Percentiles rank a stretch among this genome's conserved stretches.
Evolutionary conservation across 495 filamentous ascomycete genomes (phyloP).

Genomic region (Xylaria longipes): DNA sequence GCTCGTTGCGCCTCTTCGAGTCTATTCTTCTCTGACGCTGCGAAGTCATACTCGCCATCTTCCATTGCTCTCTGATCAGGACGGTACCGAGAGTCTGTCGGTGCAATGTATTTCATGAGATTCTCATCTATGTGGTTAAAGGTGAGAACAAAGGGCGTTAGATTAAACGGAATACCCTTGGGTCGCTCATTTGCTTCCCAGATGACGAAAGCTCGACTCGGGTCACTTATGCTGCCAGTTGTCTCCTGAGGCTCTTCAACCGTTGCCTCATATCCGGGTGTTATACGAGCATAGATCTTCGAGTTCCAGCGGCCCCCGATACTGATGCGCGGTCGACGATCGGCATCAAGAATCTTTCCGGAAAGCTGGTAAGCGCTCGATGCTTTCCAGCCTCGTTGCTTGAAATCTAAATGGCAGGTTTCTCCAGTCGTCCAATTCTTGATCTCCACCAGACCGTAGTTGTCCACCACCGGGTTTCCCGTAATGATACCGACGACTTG

Average conservation of each 20-base stretch:
- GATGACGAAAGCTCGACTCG: slow-evolving; percentile 80
- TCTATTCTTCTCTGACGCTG: slow-evolving; percentile 91
- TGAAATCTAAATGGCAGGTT: slow-evolving; percentile 90
- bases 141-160: slow-evolving; percentile 94
- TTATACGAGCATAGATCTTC: slow-evolving; percentile 91
- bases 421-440: slow-evolving; percentile 97
- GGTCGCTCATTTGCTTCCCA: slow-evolving; percentile 90
- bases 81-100: slow-evolving; percentile 87
- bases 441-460: slow-evolving; percentile 96
- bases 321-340: slow-evolving; percentile 79
- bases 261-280: slow-evolving; percentile 83
- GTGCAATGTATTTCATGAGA: slow-evolving; percentile 75
- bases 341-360: slow-evolving; percentile 79
- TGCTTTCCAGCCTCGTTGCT: slow-evolving; percentile 92
- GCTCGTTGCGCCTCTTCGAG: slow-evolving; percentile 93
- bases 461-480: slow-evolving; percentile 95
- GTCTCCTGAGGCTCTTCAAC: slow-evolving; percentile 61
- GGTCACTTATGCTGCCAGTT: slow-evolving; percentile 55
- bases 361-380: slow-evolving; percentile 85
- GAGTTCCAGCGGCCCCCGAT: slow-evolving; percentile 97
- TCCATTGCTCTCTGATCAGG: slow-evolving; percentile 99
- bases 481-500: slow-evolving; percentile 99
- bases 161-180: slow-evolving; percentile 88
- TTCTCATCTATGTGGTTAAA: slow-evolving; percentile 86
- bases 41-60: slow-evolving; percentile 91